A percentile compares a stretch with the other conserved stretches of the same genome.
These are phyloP conservation scores for Physcomitrium patens DNA, from an alignment of 225 moss, liverwort and hornwort genomes.

Conservation along the genomic window DNA sequence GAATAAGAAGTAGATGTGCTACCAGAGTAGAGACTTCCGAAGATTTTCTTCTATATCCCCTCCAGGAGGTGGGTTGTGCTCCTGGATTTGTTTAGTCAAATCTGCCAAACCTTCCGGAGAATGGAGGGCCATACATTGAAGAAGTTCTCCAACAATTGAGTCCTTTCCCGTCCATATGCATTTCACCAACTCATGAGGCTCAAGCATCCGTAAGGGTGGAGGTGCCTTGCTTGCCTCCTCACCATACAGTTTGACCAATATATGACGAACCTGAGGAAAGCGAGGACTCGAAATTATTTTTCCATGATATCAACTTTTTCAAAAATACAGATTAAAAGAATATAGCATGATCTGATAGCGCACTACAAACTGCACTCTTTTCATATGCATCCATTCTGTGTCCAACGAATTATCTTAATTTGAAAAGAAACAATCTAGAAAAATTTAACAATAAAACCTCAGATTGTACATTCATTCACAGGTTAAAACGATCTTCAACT, in stretches of 20 bases:
- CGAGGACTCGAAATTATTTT: slow-evolving; percentile 3
- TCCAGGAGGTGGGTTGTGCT: slow-evolving; percentile 70
- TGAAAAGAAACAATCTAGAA: slow-evolving; percentile 3
- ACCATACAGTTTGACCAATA: slow-evolving; percentile 69
- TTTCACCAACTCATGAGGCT: slow-evolving; percentile 79
- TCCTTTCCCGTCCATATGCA: slow-evolving; percentile 90
- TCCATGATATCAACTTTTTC: neutral
- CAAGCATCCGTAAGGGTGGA: slow-evolving; percentile 83
- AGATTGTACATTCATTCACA: neutral
- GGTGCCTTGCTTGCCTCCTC: slow-evolving; percentile 71
- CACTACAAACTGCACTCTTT: too few species aligned
- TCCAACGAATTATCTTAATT: slow-evolving; percentile 14
- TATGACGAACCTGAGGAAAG: slow-evolving; percentile 67
- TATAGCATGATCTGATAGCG: too few species aligned
- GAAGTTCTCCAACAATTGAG: slow-evolving; percentile 88
- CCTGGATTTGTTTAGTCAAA: slow-evolving; percentile 69
- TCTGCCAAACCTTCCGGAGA: slow-evolving; percentile 66
- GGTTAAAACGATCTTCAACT: neutral
- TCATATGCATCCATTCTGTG: neutral
- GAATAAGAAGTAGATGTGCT: slow-evolving; percentile 21
- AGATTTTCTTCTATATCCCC: slow-evolving; percentile 72
- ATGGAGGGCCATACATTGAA: slow-evolving; percentile 83
- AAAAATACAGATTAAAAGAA: neutral
- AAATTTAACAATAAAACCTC: slow-evolving; percentile 1
- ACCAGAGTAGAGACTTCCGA: slow-evolving; percentile 79